phyloP scores from a whole-genome alignment of 139 green algal species.

The Deuterostichococcus epilithicus region DNA sequence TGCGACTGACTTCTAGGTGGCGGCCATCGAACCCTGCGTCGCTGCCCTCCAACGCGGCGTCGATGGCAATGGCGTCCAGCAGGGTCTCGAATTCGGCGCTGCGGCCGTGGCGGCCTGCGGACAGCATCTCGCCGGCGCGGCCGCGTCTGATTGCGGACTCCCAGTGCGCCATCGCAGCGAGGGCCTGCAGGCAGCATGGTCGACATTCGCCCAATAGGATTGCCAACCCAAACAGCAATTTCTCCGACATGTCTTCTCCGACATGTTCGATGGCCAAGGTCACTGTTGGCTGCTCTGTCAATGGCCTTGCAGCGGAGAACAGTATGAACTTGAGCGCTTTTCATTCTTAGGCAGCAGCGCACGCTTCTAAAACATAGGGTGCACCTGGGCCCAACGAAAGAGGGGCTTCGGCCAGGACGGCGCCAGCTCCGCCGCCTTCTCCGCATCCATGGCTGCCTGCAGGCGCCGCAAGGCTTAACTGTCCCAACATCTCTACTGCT shows the following conservation, averaged over 20 bases:
- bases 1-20: conserved; percentile 45
- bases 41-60: conserved; percentile 30
- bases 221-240: background rate
- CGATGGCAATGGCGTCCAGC: conserved; percentile 43
- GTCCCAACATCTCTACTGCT: background rate
- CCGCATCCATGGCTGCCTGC: conserved; percentile 36
- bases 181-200: background rate
- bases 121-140: conserved; percentile 22
- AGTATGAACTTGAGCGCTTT: background rate
- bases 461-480: background rate
- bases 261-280: too few species aligned
- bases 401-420: conserved; percentile 51
- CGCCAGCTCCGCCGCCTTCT: conserved; percentile 20
- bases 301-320: background rate
- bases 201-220: background rate
- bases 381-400: conserved; percentile 42
- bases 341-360: background rate
- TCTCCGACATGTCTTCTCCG: too few species aligned
- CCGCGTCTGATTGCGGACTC: conserved; percentile 4
- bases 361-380: too few species aligned
- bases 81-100: conserved; percentile 43
- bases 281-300: too few species aligned
- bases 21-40: conserved; percentile 46
- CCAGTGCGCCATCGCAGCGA: conserved; percentile 3
- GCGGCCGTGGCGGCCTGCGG: conserved; percentile 5